A percentile compares a stretch with the other conserved stretches of the same genome.
Evolutionary conservation across 495 filamentous ascomycete species (phyloP).

Genomic region (Aspergillus kassunensis): DNA sequence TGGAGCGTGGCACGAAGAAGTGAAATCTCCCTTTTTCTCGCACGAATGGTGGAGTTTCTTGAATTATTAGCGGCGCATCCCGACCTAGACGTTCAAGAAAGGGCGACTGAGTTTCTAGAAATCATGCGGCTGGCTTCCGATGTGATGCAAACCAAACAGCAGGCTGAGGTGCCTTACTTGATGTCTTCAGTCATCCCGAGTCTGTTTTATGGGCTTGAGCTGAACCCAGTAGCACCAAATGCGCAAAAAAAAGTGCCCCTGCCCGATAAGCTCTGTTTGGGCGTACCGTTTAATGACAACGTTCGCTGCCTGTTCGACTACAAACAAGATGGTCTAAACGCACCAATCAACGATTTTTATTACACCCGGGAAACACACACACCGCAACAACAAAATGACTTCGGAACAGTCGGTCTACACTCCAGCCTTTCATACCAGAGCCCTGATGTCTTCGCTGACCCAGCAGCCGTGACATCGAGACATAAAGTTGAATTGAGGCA

Average conservation of each 20-base stretch:
- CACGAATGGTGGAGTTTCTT: constrained; percentile 73
- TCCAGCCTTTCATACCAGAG: constrained; percentile 59
- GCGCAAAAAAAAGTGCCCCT: constrained; percentile 86
- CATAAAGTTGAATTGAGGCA: constrained; percentile 67
- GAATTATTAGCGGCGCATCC: constrained; percentile 76
- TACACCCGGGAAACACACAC: constrained; percentile 39
- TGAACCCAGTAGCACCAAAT: constrained; percentile 81
- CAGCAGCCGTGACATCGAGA: constrained; percentile 57
- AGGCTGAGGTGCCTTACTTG: constrained; percentile 68
- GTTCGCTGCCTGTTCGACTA: constrained; percentile 55
- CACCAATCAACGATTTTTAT: constrained; percentile 65
- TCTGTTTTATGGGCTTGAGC: constrained; percentile 76
- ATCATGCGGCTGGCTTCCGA: constrained; percentile 80
- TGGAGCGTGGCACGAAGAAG: constrained; percentile 68
- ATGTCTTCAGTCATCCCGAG: constrained; percentile 84
- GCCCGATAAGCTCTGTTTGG: constrained; percentile 67
- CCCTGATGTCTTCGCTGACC: constrained; percentile 50
- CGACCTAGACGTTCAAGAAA: constrained; percentile 90
- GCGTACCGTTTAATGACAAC: constrained; percentile 75
- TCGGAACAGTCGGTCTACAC: constrained; percentile 14
- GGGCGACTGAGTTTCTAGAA: constrained; percentile 87
- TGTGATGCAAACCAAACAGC: constrained; percentile 61
- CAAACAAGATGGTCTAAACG: constrained; percentile 4
- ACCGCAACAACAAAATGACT: constrained; percentile 24
- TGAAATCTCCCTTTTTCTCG: constrained; percentile 68